A percentile compares a stretch with the other conserved stretches of the same genome.
phyloP scores from a whole-genome alignment of 2,329 filamentous ascomycete species.

The Atkinsonella texensis region DNA sequence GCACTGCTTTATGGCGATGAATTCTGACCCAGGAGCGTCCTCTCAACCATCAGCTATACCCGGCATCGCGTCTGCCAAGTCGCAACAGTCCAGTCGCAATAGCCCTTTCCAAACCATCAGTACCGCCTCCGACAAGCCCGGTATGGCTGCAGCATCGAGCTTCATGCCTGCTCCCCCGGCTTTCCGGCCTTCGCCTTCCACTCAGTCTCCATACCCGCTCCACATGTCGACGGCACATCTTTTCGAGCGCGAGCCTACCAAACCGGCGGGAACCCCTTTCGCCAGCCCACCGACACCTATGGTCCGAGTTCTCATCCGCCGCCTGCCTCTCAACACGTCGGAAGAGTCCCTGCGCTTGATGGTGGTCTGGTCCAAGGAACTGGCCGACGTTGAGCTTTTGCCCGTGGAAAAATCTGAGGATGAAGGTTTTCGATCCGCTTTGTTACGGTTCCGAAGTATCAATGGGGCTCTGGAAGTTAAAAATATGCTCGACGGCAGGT shows the following conservation, averaged over 20 bases:
- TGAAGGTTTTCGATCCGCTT: conserved; percentile 35
- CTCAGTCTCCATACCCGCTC: conserved; percentile 22
- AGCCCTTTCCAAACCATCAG: conserved; percentile 19
- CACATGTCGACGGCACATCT: conserved; percentile 19
- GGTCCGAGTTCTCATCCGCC: conserved; percentile 38
- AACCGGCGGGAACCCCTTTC: conserved; percentile 28
- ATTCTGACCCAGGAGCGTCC: conserved; percentile 11
- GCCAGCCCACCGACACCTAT: conserved; percentile 21
- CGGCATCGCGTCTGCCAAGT: conserved; percentile 14
- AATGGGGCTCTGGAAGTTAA: conserved; percentile 44
- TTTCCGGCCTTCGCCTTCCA: conserved; percentile 21
- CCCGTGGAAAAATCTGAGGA: conserved; percentile 37
- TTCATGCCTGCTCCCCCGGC: conserved; percentile 29
- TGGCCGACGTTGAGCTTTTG: conserved; percentile 38
- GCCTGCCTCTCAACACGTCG: conserved; percentile 40
- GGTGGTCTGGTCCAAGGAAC: conserved; percentile 46
- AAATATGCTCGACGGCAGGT: conserved; percentile 44
- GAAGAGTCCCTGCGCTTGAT: conserved; percentile 43
- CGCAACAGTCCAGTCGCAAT: conserved; percentile 17
- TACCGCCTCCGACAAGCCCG: conserved; percentile 15
- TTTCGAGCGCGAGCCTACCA: conserved; percentile 29
- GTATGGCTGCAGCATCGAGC: conserved; percentile 31
- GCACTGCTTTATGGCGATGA: conserved; percentile 18
- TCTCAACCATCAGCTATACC: conserved; percentile 12
- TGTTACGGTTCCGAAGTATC: conserved; percentile 40